Percentiles rank a stretch among this genome's conserved stretches.
Conservation (phyloP, 2,329 filamentous ascomycete species). For the Pestalotiopsis sp. region DNA sequence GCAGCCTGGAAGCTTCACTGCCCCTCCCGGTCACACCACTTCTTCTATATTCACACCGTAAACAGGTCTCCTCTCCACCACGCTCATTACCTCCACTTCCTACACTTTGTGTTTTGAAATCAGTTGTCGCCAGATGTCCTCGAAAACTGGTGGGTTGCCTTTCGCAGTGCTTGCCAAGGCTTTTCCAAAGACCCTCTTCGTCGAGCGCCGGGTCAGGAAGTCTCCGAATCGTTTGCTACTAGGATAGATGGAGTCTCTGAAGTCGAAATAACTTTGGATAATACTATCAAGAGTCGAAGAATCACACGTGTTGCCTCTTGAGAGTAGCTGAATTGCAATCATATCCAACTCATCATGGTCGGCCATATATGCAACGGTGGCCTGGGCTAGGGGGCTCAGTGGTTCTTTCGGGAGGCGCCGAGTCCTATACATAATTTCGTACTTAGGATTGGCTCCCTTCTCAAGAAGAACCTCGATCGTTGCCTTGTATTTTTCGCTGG, state of each 20-base stretch:
- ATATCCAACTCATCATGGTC: background rate
- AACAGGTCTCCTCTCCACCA: too few species aligned
- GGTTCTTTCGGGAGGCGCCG: background rate
- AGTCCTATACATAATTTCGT: background rate
- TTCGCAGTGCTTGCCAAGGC: background rate
- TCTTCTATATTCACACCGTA: too few species aligned
- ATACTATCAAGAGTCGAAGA: background rate
- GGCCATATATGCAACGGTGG: background rate
- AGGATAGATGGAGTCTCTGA: background rate
- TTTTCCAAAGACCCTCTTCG: background rate
- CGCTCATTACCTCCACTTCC: too few species aligned
- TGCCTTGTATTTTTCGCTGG: background rate
- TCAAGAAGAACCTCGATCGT: background rate
- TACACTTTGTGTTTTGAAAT: background rate
- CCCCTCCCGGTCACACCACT: too few species aligned
- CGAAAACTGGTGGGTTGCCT: background rate
- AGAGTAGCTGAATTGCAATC: background rate
- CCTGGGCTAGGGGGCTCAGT: background rate
- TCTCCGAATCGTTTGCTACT: background rate
- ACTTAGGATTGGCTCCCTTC: background rate
- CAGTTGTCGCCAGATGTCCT: background rate
- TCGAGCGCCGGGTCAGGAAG: background rate
- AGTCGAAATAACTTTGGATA: background rate
- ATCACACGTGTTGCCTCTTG: background rate
- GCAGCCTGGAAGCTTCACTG: too few species aligned